Percentiles rank a stretch among this genome's conserved stretches.
Conservation (phyloP, 2,329 filamentous ascomycete species). For the Beauveria sp. region DNA sequence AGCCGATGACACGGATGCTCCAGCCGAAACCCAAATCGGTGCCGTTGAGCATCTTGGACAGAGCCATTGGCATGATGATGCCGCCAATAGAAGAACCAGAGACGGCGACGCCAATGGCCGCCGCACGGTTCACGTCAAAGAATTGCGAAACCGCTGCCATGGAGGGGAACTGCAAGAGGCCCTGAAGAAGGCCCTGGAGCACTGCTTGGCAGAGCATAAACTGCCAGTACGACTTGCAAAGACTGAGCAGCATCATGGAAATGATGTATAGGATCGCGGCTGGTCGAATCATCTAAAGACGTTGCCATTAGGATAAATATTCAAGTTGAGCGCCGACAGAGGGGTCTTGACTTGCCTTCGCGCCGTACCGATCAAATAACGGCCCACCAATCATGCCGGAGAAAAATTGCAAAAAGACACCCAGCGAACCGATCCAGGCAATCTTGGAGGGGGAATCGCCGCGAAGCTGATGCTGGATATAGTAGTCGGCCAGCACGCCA, state of each 20-base stretch:
- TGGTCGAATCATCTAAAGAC: constrained; percentile 23
- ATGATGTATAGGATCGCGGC: constrained; percentile 28
- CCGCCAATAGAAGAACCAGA: constrained; percentile 44
- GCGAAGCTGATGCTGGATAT: constrained; percentile 32
- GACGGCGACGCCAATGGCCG: constrained; percentile 38
- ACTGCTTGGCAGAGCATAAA: constrained; percentile 44
- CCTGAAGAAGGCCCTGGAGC: constrained; percentile 32
- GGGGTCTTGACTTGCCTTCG: neutral
- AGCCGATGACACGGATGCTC: constrained; percentile 44
- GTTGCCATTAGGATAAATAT: neutral
- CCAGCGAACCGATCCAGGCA: constrained; percentile 36
- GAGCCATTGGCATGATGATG: constrained; percentile 41
- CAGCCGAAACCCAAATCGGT: constrained; percentile 40
- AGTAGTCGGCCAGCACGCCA: constrained; percentile 38
- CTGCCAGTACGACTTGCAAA: constrained; percentile 41
- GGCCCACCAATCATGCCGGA: constrained; percentile 28
- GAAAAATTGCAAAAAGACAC: constrained; percentile 29
- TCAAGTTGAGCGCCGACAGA: neutral
- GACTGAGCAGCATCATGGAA: constrained; percentile 34
- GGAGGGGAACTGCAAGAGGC: constrained; percentile 33
- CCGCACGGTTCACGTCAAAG: constrained; percentile 39
- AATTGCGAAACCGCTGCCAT: constrained; percentile 38
- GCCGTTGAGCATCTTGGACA: constrained; percentile 39
- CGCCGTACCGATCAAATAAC: constrained; percentile 35
- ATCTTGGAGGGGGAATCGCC: constrained; percentile 25